A percentile compares a stretch with the other conserved stretches of the same genome.
These are phyloP conservation scores for Hippophae tibetana DNA, from an alignment of 306 rosid genomes.

Conservation along the genomic window DNA sequence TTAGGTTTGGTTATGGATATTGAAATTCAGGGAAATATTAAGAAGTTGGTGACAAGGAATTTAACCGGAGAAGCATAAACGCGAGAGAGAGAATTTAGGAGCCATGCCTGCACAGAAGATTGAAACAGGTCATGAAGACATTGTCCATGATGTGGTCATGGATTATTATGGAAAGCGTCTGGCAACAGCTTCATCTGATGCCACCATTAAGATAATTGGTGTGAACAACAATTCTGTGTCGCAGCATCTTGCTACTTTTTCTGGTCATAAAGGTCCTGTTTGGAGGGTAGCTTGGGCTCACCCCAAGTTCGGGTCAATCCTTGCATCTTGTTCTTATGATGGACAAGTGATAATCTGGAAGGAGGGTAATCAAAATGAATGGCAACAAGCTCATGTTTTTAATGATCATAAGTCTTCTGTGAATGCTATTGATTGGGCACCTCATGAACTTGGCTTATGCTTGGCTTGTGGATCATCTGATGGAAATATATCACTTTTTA, in stretches of 20 bases:
- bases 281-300: slow-evolving; percentile 96
- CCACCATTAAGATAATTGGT: slow-evolving; percentile 69
- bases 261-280: slow-evolving; percentile 77
- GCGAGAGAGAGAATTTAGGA: not conserved
- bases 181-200: slow-evolving; percentile 84
- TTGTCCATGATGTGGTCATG: slow-evolving; percentile 73
- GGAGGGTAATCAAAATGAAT: slow-evolving; percentile 84
- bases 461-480: slow-evolving; percentile 91
- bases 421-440: slow-evolving; percentile 91
- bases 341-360: slow-evolving; percentile 80
- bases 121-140: slow-evolving; percentile 84
- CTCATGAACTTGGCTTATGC: slow-evolving; percentile 83
- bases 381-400: slow-evolving; percentile 77
- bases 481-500: slow-evolving; percentile 71
- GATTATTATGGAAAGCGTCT: slow-evolving; percentile 85
- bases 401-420: slow-evolving; percentile 75
- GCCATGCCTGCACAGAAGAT: slow-evolving; percentile 75
- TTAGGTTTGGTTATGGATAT: not conserved
- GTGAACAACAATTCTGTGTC: slow-evolving; percentile 54
- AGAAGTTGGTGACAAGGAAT: not conserved
- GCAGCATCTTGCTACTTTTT: slow-evolving; percentile 71
- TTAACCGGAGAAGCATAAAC: not conserved
- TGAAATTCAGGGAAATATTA: slow-evolving; percentile 6
- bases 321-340: slow-evolving; percentile 81
- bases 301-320: slow-evolving; percentile 80